Evolutionary conservation across 2,329 filamentous ascomycete genomes (phyloP).

Genomic region (Scedosporium dehoogii): DNA sequence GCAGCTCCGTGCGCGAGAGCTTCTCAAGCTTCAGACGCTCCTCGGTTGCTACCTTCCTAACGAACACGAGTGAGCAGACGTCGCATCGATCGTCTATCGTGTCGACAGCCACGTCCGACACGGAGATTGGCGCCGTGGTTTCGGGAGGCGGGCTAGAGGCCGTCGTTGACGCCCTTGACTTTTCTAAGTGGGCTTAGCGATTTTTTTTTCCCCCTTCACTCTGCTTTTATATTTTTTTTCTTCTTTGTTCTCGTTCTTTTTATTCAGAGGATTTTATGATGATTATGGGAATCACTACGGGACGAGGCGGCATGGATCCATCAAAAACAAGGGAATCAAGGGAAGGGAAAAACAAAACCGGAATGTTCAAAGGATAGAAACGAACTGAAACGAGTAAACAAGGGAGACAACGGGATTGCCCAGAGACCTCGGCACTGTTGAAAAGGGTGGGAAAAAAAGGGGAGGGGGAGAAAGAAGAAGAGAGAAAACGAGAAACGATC

Average conservation of each 20-base stretch:
- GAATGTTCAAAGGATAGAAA: no score
- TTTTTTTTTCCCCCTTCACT: neutral
- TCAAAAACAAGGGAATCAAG: neutral
- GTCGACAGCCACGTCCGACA: conserved; percentile 43
- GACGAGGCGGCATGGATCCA: no score
- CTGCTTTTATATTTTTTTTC: neutral
- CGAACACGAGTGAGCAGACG: conserved; percentile 42
- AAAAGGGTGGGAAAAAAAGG: no score
- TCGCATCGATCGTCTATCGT: conserved; percentile 51
- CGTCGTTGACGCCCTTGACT: conserved; percentile 37
- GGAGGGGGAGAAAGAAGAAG: neutral
- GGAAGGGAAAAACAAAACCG: no score
- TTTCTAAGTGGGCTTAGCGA: conserved; percentile 37
- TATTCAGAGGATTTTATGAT: neutral
- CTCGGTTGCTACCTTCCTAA: conserved; percentile 58
- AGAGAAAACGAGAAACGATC: neutral
- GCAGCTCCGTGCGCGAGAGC: conserved; percentile 45
- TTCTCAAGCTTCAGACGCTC: conserved; percentile 50
- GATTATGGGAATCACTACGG: no score
- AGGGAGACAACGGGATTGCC: no score
- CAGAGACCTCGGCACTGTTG: no score
- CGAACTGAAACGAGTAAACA: no score
- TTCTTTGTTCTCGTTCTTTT: neutral
- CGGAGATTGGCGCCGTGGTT: conserved; percentile 29
- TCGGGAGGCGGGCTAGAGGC: conserved; percentile 24